Conservation (phyloP, 2,329 filamentous ascomycete species). For the Cytospora chrysosperma region DNA sequence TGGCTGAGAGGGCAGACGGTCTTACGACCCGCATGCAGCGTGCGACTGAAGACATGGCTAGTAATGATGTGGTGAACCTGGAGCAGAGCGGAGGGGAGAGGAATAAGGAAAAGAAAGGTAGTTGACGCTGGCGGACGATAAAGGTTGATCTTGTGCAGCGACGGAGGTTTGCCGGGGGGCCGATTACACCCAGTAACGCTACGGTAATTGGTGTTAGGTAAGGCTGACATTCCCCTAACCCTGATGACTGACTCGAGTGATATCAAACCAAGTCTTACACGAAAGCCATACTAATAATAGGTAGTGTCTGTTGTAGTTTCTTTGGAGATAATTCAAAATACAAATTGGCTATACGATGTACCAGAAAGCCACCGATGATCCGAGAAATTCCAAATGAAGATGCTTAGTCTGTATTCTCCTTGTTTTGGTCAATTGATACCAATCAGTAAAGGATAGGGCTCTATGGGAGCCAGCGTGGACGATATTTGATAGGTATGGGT, state of each 20-base stretch:
- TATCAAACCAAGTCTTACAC: background rate
- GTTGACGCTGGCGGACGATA: constrained; percentile 9
- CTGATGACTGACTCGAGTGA: background rate
- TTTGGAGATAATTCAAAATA: background rate
- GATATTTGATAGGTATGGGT: too few species aligned
- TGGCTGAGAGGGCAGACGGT: constrained; percentile 42
- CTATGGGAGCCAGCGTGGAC: background rate
- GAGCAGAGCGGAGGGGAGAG: background rate
- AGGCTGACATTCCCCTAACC: constrained; percentile 17
- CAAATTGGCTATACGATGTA: background rate
- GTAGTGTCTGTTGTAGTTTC: too few species aligned
- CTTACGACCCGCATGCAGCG: constrained; percentile 52
- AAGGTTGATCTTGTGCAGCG: constrained; percentile 11
- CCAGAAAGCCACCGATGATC: background rate
- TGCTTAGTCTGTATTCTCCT: background rate
- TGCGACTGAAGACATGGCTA: constrained; percentile 61
- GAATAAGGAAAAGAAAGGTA: background rate
- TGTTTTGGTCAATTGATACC: background rate
- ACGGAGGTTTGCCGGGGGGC: constrained; percentile 13
- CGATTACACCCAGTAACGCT: constrained; percentile 5
- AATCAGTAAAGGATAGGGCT: background rate
- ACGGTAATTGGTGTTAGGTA: constrained; percentile 21
- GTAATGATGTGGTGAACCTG: background rate
- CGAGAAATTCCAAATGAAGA: background rate
- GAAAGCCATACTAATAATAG: background rate